Evolutionary conservation across 495 filamentous ascomycete species (phyloP), one percentile per base, ranked within the genome.

Genomic region (Articulospora tetracladia): DNA sequence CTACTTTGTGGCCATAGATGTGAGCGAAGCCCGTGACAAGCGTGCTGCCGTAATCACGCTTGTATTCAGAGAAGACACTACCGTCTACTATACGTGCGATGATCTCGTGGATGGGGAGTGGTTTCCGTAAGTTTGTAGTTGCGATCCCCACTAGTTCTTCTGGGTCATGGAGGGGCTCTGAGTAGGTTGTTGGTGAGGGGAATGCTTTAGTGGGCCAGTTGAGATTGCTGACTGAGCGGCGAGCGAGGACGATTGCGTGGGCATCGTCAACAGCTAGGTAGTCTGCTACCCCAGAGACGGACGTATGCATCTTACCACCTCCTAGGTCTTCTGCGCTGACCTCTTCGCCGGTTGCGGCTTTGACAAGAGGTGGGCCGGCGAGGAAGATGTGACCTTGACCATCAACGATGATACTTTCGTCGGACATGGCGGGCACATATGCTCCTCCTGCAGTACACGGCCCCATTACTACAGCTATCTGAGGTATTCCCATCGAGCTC

Each of bases 371-470:
- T 19, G 94, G 94, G 0, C 94, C 94, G 4, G 95, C 94, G 0
- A 98, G 84, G 75, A 98, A 98, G 64, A 98, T 97, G 46, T 94
- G 94, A 11, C 95, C 94, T 66, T 97, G 92, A 28, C 93, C 89
- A 66, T 90, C 83, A 39, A 98, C 94, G 60, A 98, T 98, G 67
- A 98, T 97, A 62, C 85, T 89, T 79, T 98, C 94, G 69, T 98
- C 95, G 58, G 90, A 93, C 94, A 98, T 98, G 53, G 88, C 87
- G 1, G 94, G 94, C 17, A 98, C 93, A 70, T 98, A 98, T 23
- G 94, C 94, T 28, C 94, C 94, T 54, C 94, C 94, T 0, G 93
- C 92, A 0, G 92, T 96, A 73, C 93, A 97, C n/a, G 94, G 88
- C 0, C 94, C 94, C 94, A 98, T 96, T 25, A 98, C 94, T 2